Base-by-base conservation (phyloP, 164 flowering plant genomes). In the Magnolia changhungtana region DNA sequence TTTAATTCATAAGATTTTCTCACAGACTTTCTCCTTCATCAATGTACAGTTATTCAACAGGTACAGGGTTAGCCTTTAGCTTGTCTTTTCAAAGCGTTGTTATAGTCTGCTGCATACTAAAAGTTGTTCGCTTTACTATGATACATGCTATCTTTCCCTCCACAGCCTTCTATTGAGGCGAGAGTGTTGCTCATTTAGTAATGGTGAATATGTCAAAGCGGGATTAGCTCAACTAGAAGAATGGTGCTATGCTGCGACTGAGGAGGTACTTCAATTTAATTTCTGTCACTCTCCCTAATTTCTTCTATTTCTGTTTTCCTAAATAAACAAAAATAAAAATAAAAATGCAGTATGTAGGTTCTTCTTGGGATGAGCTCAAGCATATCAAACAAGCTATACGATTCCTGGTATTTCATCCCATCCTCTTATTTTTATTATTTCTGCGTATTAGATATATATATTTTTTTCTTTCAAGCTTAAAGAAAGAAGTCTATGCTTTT, bases 371-470 rank as follows among this genome's bases (percentile, higher is more conserved):
- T 83, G 98, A 96, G 86, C 95, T 96, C 69, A 96, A 96, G 87
- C 99, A 96, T 83, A 96, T 96, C 63, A 90, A 98, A 83, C 99
- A 96, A 80, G 99, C 99, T 69, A 93, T 94, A 20, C 98, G 97
- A 52, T 96, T 96, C 84, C 85, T 96, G 94, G 98, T 96, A 91
- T 31, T 73, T 64, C 1, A 13, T 78, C 74, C 71, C 74, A 10
- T 65, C 13, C 13, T 9, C 45, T 55, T 55, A 16, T 55, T 55
- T 55, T 55, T 55, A 55, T 55, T 55, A 55, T 11, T 55, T 16
- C 61, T 55, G 16, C 18, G 10, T 11, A 3, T 37, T 37, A 5
- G 45, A 37, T 37, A 2, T 37, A 2, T 37, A 4, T 37, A 4
- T 37, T 37, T 37, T 2, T 37, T 37, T 37, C 45, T 37, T 37